Evolutionary conservation across 2,329 filamentous ascomycete species (phyloP), one percentile per base, ranked within the genome.

Genomic region (Thermoascus crustaceus): DNA sequence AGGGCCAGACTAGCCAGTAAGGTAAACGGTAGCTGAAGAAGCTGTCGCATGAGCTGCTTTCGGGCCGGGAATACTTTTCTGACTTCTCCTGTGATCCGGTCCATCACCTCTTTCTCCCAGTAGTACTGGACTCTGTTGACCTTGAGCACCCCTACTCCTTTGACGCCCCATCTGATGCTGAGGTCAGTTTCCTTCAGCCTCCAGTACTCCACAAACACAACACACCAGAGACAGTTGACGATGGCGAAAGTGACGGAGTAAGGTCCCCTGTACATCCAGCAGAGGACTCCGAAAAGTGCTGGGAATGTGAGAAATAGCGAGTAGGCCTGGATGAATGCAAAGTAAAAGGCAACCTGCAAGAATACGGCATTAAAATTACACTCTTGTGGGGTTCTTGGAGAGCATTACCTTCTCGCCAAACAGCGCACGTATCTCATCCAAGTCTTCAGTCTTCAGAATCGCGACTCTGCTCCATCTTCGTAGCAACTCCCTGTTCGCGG

Each of bases 151-250:
- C 84, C 88, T 1, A 94, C 87, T 5, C 84, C 83, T 33, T 83
- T 79, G 3, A 94, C 87, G 9, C 84, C 83, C 89, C 89, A 96
- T 48, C 85, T 77, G 10, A 94, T 77, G 6, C 82, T 80, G 5
- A 96, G 69, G 53, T 96, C 88, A 1, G 80, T 70, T 60, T 96
- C 86, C 58, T 93, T 85, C 50, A 89, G 82, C 66, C 93, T 94
- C 89, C 89, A 96, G 61, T 84, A 94, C 57, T 96, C 89, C 38
- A 94, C 82, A 54, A 95, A 95, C 31, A 89, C 67, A 2, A 91
- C 79, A 38, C 82, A 82, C 85, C 88, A 94, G n/a, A 94, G 65
- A 21, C 79, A 82, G 54, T 81, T 88, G 29, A 81, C 71, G 1
- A 88, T 59, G 9, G 83, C 85, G 50, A 93, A 95, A 32, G 87